Base-by-base conservation (phyloP, 805 yeast species). In the Candida arabinofermentans region DNA sequence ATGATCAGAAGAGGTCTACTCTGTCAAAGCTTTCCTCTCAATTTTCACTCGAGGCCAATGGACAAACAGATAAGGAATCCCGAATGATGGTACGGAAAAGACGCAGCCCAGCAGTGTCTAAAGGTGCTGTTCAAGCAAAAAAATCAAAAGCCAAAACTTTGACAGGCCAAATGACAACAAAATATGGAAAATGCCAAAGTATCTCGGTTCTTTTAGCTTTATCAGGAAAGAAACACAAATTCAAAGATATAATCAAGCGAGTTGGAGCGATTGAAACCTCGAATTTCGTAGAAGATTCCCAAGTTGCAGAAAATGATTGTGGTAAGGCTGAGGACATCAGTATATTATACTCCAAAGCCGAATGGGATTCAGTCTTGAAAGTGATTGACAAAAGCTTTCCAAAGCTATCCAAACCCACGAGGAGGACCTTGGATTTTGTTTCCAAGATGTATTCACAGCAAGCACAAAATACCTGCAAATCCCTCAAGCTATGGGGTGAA, bases 191-290 rank as follows among this genome's bases (percentile, higher is more conserved):
- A 13, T 36, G 26, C 18, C 37, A 36, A 17, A 47, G 50, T 16
- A 31, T 48, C 8, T 42, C 61, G 2, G 40, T 61, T 7, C 37
- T 61, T n/a, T 27, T 49, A 23, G 50, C 60, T 2, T 41, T 62
- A 8, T 58, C 65, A 0, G 66, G 65, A 0, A 60, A 59, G 45
- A 62, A 58, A 40, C 50, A 51, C 10, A 59, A 58, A 36, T 53
- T 53, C 17, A 52, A 50, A 26, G 65, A 59, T 12, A 51, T 62
- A n/a, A 38, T 61, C 13, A 43, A 48, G 18, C 48, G 43, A 7
- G 49, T 62, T 6, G 53, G 45, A 30, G 34, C 21, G 13, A 37
- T 53, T 22, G 57, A 53, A 41, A 23, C 8, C 10, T 29, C 32
- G 8, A 14, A 16, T 13, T 26, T 13, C 8, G 18, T 18, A 12